These are phyloP conservation scores for Trypanosoma cruzi DNA, from an alignment of 208 protist genomes.

Conservation along the genomic window DNA sequence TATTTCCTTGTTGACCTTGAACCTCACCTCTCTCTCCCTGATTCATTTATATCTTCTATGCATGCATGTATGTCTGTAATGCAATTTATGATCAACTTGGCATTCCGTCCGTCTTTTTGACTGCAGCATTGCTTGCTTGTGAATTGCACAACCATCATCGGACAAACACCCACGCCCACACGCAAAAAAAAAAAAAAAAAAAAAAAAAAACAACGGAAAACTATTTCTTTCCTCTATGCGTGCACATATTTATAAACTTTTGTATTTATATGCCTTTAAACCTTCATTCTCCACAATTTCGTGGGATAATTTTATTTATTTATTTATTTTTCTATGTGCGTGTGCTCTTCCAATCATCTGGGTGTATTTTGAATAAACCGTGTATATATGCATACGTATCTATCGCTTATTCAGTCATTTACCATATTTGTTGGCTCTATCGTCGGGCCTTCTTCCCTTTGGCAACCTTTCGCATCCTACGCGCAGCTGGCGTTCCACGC, in stretches of 20 bases:
- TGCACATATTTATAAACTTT: background rate
- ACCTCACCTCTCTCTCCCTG: background rate
- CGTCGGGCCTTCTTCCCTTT: constrained; percentile 20
- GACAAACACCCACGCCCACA: background rate
- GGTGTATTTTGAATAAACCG: background rate
- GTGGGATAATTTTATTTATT: no score
- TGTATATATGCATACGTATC: constrained; percentile 2
- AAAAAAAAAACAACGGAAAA: background rate
- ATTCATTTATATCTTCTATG: background rate
- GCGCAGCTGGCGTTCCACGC: background rate
- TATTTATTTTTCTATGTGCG: constrained; percentile 1
- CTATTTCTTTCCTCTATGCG: background rate
- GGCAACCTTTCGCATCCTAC: constrained; percentile 12
- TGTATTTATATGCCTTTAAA: background rate
- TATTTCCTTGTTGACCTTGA: background rate
- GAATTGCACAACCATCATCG: background rate
- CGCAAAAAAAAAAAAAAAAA: background rate
- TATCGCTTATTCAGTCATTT: background rate
- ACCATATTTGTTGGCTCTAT: background rate
- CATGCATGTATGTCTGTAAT: background rate
- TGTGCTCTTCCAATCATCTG: background rate
- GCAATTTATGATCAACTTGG: background rate
- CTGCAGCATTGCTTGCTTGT: background rate
- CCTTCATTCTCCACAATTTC: background rate
- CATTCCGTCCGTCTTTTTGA: background rate